Evolutionary conservation across 1,139 yeast genomes (phyloP), one percentile per base, ranked within the genome.

Genomic region (Taphrina wiesneri): DNA sequence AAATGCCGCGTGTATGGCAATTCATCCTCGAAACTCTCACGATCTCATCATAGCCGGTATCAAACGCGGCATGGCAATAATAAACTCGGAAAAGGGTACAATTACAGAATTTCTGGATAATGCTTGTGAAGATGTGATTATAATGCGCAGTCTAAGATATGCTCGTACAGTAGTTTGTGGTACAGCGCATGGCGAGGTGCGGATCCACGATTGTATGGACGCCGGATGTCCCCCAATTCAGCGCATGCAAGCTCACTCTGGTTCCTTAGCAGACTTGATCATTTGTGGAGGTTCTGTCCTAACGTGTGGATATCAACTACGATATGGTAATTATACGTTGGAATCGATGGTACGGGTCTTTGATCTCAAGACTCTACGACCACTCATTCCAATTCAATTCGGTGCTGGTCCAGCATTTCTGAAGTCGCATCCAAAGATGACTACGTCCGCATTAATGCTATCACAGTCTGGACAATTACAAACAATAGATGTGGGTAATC

Each of bases 381-480:
- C 93, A 1, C 76, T 88, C 66, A 81, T 96, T 0, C 97, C 98
- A 1, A 80, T 92, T 2, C 86, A 97, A 1, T 91, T 91, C 74
- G 90, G 96, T 0, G 87, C 91, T 0, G 98, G 98, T 3, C 97
- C 98, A 0, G 82, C 90, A 5, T 88, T 84, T 74, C 95, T 88
- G 0, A 82, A 88, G 62, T 81, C 92, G 70, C 98, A 92, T 76
- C 97, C 98, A 2, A 88, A 88, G 69, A 76, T 91, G 67, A 88
- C 97, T 13, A 88, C 90, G 51, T 85, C 89, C 60, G 83, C 91
- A 53, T 76, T 91, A 11, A 85, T 90, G 21, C 87, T 90, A 0
- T 88, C 97, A 0, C 81, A 81, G 21, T 76, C 83, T 32, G 99
- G 99, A 7, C 95, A 90, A 70, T 78, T 95, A 68, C 96, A 91